Conservation (phyloP, 495 filamentous ascomycete species). For the Podospora appendiculata region DNA sequence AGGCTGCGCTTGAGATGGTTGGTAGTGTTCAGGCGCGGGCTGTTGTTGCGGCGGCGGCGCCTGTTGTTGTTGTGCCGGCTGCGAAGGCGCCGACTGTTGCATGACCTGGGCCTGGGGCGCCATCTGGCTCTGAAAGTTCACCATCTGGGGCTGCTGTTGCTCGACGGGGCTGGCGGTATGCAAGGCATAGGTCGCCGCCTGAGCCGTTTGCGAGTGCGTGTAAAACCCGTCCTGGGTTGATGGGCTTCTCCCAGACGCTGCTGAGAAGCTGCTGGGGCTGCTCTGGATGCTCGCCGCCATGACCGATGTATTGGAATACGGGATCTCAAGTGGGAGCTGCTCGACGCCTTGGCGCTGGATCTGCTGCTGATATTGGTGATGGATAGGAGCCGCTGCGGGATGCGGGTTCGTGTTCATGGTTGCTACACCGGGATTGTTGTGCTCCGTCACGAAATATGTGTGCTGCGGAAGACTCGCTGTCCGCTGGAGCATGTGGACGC, state of each 20-base stretch:
- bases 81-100: constrained; percentile 1
- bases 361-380: constrained; percentile 32
- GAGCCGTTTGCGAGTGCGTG: constrained; percentile 32
- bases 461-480: constrained; percentile 35
- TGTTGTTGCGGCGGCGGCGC: constrained; percentile 13
- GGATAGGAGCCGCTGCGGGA: constrained; percentile 9
- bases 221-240: constrained; percentile 39
- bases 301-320: constrained; percentile 28
- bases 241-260: constrained; percentile 33
- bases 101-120: constrained; percentile 14
- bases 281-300: constrained; percentile 33
- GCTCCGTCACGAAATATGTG: constrained; percentile 41
- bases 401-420: constrained; percentile 45
- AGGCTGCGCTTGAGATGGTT: constrained; percentile 17
- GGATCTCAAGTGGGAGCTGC: constrained; percentile 31
- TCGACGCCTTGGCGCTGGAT: constrained; percentile 37
- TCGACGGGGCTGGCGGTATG: constrained; percentile 32
- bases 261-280: constrained; percentile 45
- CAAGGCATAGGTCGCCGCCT: constrained; percentile 31
- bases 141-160: constrained; percentile 20
- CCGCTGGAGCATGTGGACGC: constrained; percentile 28
- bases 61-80: constrained; percentile 1
- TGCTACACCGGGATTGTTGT: constrained; percentile 43
- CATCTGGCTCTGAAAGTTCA: constrained; percentile 12
- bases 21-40: constrained; percentile 12